These are phyloP conservation scores for Podospora comata DNA, from an alignment of 495 filamentous ascomycete genomes.

Conservation along the genomic window DNA sequence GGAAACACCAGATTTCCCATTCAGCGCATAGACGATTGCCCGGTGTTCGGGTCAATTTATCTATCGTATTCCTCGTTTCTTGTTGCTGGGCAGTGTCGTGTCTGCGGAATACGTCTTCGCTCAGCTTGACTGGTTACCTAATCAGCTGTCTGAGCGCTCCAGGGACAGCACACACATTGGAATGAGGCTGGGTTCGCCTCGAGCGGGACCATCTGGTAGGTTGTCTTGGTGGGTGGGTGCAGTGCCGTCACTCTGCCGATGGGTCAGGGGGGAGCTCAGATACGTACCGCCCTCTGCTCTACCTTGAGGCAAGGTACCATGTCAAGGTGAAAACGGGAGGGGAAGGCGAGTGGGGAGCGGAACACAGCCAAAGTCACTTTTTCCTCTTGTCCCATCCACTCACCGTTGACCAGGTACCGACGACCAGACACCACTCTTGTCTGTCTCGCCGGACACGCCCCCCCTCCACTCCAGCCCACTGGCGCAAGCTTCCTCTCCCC, in stretches of 20 bases:
- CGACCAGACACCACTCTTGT: neutral
- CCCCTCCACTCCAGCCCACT: conserved; percentile 16
- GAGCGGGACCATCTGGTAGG: conserved; percentile 2
- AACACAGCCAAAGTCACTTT: neutral
- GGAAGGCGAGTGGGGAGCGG: neutral
- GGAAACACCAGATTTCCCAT: neutral
- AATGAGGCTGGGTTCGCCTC: conserved; percentile 25
- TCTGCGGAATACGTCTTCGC: conserved; percentile 6
- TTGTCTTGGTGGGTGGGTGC: neutral
- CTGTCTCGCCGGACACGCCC: conserved; percentile 2
- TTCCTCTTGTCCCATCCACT: conserved; percentile 4
- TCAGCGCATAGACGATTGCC: neutral
- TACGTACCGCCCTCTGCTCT: neutral
- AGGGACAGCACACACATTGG: conserved; percentile 13
- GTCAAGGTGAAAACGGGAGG: conserved; percentile 4
- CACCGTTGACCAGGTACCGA: conserved; percentile 2
- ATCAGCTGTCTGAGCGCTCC: conserved; percentile 12
- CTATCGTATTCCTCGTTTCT: conserved; percentile 22
- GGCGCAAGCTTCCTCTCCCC: conserved; percentile 7
- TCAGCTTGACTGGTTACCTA: conserved; percentile 18
- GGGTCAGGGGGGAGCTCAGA: neutral
- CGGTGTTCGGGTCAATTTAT: conserved; percentile 5
- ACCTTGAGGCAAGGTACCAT: conserved; percentile 5
- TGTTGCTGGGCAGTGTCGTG: neutral
- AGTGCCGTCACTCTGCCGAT: conserved; percentile 13